These are phyloP conservation scores for Teunomyces pallodes DNA, from an alignment of 805 yeast species.

Conservation along the genomic window DNA sequence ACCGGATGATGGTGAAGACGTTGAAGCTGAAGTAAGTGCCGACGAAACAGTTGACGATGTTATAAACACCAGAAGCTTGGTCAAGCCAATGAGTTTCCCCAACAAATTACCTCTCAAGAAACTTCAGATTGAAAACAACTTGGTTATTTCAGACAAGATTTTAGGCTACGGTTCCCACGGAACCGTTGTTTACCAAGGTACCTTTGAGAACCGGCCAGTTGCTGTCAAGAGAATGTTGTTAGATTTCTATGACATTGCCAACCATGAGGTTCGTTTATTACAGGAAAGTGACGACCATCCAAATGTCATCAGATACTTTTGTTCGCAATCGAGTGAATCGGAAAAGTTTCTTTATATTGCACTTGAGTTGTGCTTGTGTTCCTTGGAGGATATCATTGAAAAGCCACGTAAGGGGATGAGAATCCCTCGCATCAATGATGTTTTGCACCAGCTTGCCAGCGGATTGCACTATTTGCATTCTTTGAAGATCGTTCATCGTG, in stretches of 20 bases:
- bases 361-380: constrained; percentile 83
- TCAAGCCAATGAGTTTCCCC: constrained; percentile 17
- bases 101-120: constrained; percentile 23
- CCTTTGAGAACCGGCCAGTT: constrained; percentile 88
- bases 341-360: constrained; percentile 91
- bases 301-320: constrained; percentile 87
- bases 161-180: constrained; percentile 97
- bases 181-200: constrained; percentile 88
- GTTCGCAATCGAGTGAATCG: constrained; percentile 73
- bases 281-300: constrained; percentile 98
- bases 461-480: constrained; percentile 88
- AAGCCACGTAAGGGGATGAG: constrained; percentile 41
- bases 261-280: constrained; percentile 80
- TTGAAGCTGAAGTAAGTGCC: constrained; percentile 6
- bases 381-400: constrained; percentile 82
- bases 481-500: constrained; percentile 90
- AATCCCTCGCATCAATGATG: constrained; percentile 43
- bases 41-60: constrained; percentile 14
- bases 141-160: constrained; percentile 68
- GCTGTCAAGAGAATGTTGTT: constrained; percentile 93
- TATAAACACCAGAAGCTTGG: constrained; percentile 28
- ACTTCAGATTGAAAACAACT: constrained; percentile 46
- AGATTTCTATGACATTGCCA: constrained; percentile 91
- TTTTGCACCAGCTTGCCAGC: constrained; percentile 71
- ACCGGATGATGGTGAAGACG: constrained; percentile 9